Evolutionary conservation across 805 yeast species (phyloP), one percentile per base, ranked within the genome.

Genomic region (Lipomyces chichibuensis): DNA sequence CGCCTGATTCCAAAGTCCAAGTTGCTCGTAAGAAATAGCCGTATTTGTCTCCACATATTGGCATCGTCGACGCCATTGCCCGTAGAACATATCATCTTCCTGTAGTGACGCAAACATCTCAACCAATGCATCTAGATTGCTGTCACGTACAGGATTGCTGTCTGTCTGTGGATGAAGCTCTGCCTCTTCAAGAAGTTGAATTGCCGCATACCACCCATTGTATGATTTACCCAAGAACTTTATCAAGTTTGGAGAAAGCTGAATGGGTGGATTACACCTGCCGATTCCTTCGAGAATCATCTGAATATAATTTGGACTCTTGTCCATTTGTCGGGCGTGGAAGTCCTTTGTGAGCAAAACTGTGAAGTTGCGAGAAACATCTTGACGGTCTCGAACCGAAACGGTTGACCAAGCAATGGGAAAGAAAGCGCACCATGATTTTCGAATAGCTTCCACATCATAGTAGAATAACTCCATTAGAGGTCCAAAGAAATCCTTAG

Each of bases 11-110:
- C 97, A 95, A 72, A 92, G 80, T 8, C 99, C 98, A 70, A 93
- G 85, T 77, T 95, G 99, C 77, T 95, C 99, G 75, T 88, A 94
- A 0, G 97, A 91, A 35, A 96, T 80, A 0, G 98, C 99, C 54
- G 95, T 86, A 69, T 90, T 92, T 0, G 99, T 95, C 76, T 95
- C 97, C 8, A 89, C 84, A 75, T 94, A 95, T 78, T 94, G 94
- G 7, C 98, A 97, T 66, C 98, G 84, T 77, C 98, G 84, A 80
- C 98, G 87, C 99, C 99, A 95, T 71, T 92, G 83, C 2, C 99
- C 99, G 76, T 95, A 95, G 76, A 93, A 95, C 93, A 94, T 90
- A 74, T 95, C 99, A 63, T 91, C 96, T 74, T 95, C 99, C 73
- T 92, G 96, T 62, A 95, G 79, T 8, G 89, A 86, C 4, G 97